Conservation (phyloP, 139 green algal genomes). For the Chlamydomonas asymmetrica region DNA sequence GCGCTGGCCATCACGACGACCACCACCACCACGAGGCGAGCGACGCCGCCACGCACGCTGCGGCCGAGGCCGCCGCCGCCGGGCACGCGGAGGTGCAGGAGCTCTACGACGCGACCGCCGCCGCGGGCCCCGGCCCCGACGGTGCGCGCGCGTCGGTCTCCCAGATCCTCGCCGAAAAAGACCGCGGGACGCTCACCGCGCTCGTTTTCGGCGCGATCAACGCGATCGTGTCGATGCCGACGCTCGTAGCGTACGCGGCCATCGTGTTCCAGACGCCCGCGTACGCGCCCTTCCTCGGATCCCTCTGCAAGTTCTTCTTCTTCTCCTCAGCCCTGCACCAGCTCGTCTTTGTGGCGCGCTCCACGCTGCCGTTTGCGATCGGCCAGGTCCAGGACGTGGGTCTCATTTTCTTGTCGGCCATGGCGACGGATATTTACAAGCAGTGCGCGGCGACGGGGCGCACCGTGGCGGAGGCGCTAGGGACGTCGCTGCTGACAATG, state of each 20-base stretch:
- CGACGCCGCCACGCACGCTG: too few species aligned
- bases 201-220: conserved; percentile 43
- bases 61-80: too few species aligned
- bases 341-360: conserved; percentile 54
- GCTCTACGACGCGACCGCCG: too few species aligned
- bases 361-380: conserved; percentile 74
- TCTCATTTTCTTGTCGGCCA: conserved; percentile 80
- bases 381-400: conserved; percentile 78
- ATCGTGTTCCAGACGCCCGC: conserved; percentile 68
- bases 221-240: conserved; percentile 49
- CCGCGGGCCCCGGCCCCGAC: too few species aligned
- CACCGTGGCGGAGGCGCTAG: conserved; percentile 41
- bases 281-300: conserved; percentile 55
- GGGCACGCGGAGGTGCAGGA: too few species aligned
- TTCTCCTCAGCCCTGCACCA: conserved; percentile 73
- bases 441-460: conserved; percentile 17
- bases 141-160: too few species aligned
- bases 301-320: conserved; percentile 66
- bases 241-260: conserved; percentile 72
- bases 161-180: too few species aligned
- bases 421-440: conserved; percentile 59
- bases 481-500: conserved; percentile 65
- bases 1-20: too few species aligned
- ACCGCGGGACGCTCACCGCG: conserved; percentile 23
- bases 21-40: too few species aligned